phyloP scores from a whole-genome alignment of 2,329 filamentous ascomycete genomes.

The Phialophora tarda region DNA sequence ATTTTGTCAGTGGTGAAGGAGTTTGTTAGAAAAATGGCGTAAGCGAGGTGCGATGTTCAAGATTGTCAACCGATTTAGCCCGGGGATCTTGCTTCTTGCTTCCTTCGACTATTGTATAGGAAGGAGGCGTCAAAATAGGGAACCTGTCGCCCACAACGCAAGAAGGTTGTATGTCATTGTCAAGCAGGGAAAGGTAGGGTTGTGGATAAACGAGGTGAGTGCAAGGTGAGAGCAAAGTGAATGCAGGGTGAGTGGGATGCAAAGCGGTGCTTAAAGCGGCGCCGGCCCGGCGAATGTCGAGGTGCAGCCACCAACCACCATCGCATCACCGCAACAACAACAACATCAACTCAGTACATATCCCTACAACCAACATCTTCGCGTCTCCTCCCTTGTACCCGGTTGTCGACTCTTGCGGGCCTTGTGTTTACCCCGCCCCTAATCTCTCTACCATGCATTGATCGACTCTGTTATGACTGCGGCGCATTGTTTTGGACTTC shows the following conservation, averaged over 20 bases:
- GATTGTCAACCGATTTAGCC: too few species aligned
- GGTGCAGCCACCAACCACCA: constrained; percentile 6
- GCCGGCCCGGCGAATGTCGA: background rate
- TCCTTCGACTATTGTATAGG: too few species aligned
- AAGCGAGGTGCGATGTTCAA: too few species aligned
- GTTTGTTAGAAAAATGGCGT: too few species aligned
- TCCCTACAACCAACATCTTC: constrained; percentile 13
- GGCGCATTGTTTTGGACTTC: constrained; percentile 30
- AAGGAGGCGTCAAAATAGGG: background rate
- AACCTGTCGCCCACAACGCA: background rate
- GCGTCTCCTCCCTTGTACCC: constrained; percentile 3
- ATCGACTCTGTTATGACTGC: constrained; percentile 10
- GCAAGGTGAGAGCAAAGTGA: background rate
- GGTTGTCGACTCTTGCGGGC: background rate
- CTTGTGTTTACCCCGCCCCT: constrained; percentile 4
- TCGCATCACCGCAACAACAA: constrained; percentile 21
- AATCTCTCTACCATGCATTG: constrained; percentile 21
- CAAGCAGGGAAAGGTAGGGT: background rate
- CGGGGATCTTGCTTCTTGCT: too few species aligned
- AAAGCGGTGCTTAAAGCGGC: background rate
- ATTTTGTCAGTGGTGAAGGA: too few species aligned
- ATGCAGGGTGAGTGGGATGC: background rate
- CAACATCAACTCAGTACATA: constrained; percentile 17
- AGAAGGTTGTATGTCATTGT: background rate
- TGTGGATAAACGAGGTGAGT: background rate